Base-by-base conservation (phyloP, 2,329 filamentous ascomycete species). In the Aspergillus sclerotialis region DNA sequence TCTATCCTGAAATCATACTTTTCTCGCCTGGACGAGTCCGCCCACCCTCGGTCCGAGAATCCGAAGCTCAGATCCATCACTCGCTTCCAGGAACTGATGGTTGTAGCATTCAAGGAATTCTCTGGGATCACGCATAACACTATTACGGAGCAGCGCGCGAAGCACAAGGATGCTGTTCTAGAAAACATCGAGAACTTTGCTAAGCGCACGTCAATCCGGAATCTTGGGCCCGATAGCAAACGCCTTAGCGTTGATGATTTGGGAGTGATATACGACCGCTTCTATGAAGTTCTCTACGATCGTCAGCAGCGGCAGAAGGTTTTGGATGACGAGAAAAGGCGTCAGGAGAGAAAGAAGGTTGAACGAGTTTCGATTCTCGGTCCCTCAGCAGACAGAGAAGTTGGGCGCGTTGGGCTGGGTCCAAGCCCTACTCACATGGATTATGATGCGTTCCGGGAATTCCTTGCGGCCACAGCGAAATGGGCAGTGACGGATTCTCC, bases 31-130 rank as follows among this genome's bases (percentile, higher is more conserved):
- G 90, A 96, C 56, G 90, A 96, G 63, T 95, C 89, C 3, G 92
- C 92, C 2, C 90, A 98, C 54, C 92, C 92, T 2, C 89, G 84
- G 53, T 95, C 88, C 0, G 89, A 95, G 56, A 98, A 96, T 44
- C 81, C 89, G 3, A 98, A 96, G 64, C 70, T 96, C 33, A 78
- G 90, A 34, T 87, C 89, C 0, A 92, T 98, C 35, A 98, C 93
- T 5, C 78, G 86, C 30, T 98, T 98, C 58, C 92, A 98, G 53
- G 92, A 96, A 60, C 76, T 98, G 37, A 96, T 98, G 89, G 92
- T 98, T 3, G 92, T 96, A 13, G 92, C 92, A 1, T 98, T 98
- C 67, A 96, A 95, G 50, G 92, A 98, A 55, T 98, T 98, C 55
- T 84, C 90, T 0, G 86, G 82, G 26, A 94, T 98, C 48, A 98